Evolutionary conservation across 192 early-diverging fungal genomes (phyloP).

Genomic region (Coemansia sp.): DNA sequence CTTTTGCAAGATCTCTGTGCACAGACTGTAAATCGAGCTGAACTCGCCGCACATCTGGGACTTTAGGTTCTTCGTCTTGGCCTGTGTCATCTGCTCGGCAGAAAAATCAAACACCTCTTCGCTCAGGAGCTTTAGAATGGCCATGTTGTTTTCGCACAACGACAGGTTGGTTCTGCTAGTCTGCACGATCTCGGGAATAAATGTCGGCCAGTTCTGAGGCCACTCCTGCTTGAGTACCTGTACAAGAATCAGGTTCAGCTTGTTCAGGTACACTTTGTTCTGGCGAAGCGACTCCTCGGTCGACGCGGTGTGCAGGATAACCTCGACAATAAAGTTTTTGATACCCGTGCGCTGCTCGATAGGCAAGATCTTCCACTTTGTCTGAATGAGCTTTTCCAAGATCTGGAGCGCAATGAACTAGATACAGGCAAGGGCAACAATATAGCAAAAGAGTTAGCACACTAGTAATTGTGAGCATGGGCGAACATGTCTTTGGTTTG

Average conservation of each 20-base stretch:
- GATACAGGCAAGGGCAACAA: slow-evolving; percentile 2
- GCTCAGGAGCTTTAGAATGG: slow-evolving; percentile 95
- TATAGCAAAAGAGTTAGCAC: not conserved
- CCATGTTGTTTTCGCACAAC: slow-evolving; percentile 99
- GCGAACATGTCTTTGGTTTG: not conserved
- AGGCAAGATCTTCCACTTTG: slow-evolving; percentile 95
- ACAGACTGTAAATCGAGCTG: slow-evolving; percentile 93
- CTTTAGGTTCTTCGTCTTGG: slow-evolving; percentile 92
- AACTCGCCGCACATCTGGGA: slow-evolving; percentile 95
- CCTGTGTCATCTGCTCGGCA: slow-evolving; percentile 97
- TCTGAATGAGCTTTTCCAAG: slow-evolving; percentile 94
- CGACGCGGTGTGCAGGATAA: slow-evolving; percentile 90
- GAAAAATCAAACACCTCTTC: slow-evolving; percentile 99
- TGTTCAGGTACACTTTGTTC: slow-evolving; percentile 77
- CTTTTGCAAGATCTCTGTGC: slow-evolving; percentile 90
- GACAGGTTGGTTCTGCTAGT: slow-evolving; percentile 90
- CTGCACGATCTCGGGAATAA: slow-evolving; percentile 97
- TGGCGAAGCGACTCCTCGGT: slow-evolving; percentile 78
- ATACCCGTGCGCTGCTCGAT: slow-evolving; percentile 81
- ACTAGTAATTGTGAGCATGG: not conserved
- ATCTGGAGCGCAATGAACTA: slow-evolving; percentile 94
- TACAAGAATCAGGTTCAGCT: slow-evolving; percentile 97
- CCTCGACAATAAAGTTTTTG: slow-evolving; percentile 91
- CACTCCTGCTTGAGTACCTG: slow-evolving; percentile 99
- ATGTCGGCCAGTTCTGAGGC: slow-evolving; percentile 98